These are phyloP conservation scores for Parafenestella ontariensis DNA, from an alignment of 2,329 filamentous ascomycete genomes.

Conservation along the genomic window DNA sequence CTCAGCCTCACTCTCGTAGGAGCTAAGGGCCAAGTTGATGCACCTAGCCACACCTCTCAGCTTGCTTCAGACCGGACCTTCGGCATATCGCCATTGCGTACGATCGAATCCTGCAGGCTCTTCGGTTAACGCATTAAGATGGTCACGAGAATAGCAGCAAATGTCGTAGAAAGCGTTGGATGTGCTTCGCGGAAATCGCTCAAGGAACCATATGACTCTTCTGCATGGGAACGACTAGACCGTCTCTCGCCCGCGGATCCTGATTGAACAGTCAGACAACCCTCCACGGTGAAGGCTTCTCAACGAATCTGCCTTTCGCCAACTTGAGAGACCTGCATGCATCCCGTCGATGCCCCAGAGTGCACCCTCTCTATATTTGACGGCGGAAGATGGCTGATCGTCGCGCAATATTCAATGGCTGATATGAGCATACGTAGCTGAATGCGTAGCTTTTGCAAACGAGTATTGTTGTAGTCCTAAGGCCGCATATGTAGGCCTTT, in stretches of 20 bases:
- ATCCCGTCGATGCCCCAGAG: slow-evolving; percentile 23
- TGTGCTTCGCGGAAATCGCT: slow-evolving; percentile 32
- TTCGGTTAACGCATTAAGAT: slow-evolving; percentile 20
- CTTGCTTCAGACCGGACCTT: slow-evolving; percentile 31
- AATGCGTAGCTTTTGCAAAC: slow-evolving; percentile 13
- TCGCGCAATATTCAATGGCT: slow-evolving; percentile 21
- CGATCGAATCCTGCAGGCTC: slow-evolving; percentile 23
- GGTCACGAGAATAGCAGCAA: slow-evolving; percentile 40
- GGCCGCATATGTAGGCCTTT: slow-evolving; percentile 18
- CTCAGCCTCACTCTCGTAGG: slow-evolving; percentile 43
- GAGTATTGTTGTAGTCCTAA: slow-evolving; percentile 16
- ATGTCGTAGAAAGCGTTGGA: slow-evolving; percentile 27
- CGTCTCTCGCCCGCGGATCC: slow-evolving; percentile 29
- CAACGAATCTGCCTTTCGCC: slow-evolving; percentile 26
- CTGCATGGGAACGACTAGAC: slow-evolving; percentile 30
- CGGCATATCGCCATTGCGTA: slow-evolving; percentile 16
- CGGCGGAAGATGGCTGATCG: slow-evolving; percentile 23
- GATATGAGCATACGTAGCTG: slow-evolving; percentile 23
- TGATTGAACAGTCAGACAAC: slow-evolving; percentile 38
- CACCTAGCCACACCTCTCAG: slow-evolving; percentile 43
- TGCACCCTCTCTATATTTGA: slow-evolving; percentile 20
- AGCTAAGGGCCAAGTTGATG: slow-evolving; percentile 26
- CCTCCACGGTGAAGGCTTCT: slow-evolving; percentile 26
- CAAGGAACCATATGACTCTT: slow-evolving; percentile 40
- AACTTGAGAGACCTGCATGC: slow-evolving; percentile 37